These are phyloP conservation scores for Aspergillus saccharolyticus DNA, from an alignment of 495 filamentous ascomycete genomes.

Conservation along the genomic window DNA sequence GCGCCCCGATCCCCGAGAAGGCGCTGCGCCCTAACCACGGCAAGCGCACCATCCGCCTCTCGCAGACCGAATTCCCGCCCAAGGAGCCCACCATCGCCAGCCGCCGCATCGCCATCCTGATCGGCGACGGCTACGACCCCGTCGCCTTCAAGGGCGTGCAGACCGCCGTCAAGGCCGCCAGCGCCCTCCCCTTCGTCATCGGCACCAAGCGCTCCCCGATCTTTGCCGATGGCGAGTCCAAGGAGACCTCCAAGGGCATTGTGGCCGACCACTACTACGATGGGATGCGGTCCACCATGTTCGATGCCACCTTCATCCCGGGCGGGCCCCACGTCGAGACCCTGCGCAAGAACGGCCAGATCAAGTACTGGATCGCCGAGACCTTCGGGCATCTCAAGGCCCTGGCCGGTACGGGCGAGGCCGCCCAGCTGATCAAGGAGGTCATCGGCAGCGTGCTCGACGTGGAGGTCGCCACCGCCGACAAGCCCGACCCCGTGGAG, in stretches of 20 bases:
- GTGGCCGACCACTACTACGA: conserved; percentile 72
- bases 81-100: conserved; percentile 60
- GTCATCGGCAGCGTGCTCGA: conserved; percentile 39
- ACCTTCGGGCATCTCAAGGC: conserved; percentile 69
- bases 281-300: conserved; percentile 70
- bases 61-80: conserved; percentile 63
- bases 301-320: conserved; percentile 70
- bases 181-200: conserved; percentile 69
- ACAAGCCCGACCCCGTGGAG: conserved; percentile 49
- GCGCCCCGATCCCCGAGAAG: conserved; percentile 55
- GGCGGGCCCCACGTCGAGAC: conserved; percentile 56
- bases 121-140: conserved; percentile 76
- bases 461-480: conserved; percentile 35
- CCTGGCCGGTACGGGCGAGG: conserved; percentile 65
- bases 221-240: conserved; percentile 49
- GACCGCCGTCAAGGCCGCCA: conserved; percentile 52
- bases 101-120: conserved; percentile 70
- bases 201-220: conserved; percentile 53
- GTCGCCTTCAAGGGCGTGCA: conserved; percentile 60
- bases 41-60: conserved; percentile 57
- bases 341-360: conserved; percentile 61
- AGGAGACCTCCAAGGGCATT: conserved; percentile 42
- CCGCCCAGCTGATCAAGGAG: conserved; percentile 52
- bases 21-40: conserved; percentile 57
- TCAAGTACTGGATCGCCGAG: conserved; percentile 71